A percentile compares a stretch with the other conserved stretches of the same genome.
These are phyloP conservation scores for Trichoderma arundinaceum DNA, from an alignment of 2,329 filamentous ascomycete genomes.

Conservation along the genomic window DNA sequence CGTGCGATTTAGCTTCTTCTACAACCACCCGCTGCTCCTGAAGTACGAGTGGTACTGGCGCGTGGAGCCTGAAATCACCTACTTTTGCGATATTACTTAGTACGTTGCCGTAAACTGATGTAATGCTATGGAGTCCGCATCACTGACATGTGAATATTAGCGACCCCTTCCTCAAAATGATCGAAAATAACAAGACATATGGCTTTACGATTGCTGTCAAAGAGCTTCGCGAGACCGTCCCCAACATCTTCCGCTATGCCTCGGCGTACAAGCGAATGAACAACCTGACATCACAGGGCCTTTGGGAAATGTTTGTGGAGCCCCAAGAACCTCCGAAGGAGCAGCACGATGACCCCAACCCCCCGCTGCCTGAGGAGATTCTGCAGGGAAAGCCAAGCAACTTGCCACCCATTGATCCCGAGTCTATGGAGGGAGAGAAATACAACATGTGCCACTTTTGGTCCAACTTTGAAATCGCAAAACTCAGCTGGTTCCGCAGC, in stretches of 20 bases:
- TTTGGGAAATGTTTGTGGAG: constrained; percentile 99
- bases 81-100: constrained; percentile 99
- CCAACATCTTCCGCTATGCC: constrained; percentile 98
- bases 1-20: constrained; percentile 73
- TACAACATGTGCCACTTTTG: constrained; percentile 99
- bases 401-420: constrained; percentile 82
- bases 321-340: constrained; percentile 69
- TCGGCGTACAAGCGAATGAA: constrained; percentile 94
- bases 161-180: constrained; percentile 96
- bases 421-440: constrained; percentile 94
- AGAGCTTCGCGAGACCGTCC: constrained; percentile 94
- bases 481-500: constrained; percentile 93
- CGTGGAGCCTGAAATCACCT: constrained; percentile 98
- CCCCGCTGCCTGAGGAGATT: constrained; percentile 79
- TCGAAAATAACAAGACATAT: constrained; percentile 93
- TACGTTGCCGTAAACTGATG: constrained; percentile 47
- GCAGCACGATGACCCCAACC: constrained; percentile 66
- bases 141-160: constrained; percentile 50
- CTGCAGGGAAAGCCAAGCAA: constrained; percentile 74
- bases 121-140: not conserved
- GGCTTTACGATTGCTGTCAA: constrained; percentile 99
- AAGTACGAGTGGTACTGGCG: constrained; percentile 99
- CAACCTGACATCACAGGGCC: constrained; percentile 85
- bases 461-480: constrained; percentile 99
- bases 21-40: constrained; percentile 89